Evolutionary conservation across 176 grass and related monocot genomes (phyloP), one percentile per base, ranked within the genome.

Genomic region (Paspalum notatum): DNA sequence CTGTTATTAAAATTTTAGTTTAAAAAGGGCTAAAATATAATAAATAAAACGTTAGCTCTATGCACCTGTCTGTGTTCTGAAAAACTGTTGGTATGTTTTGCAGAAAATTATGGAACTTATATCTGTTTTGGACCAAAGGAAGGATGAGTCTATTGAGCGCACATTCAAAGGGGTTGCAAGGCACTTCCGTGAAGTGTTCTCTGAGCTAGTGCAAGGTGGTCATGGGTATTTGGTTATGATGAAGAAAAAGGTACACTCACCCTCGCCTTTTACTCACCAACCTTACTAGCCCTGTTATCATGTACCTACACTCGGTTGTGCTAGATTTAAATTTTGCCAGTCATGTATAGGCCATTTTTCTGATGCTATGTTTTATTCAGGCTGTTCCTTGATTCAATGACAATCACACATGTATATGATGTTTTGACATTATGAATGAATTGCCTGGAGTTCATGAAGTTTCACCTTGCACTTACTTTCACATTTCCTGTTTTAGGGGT

Each of bases 111-210:
- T 80, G 71, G 92, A 95, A 74, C 74, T 99, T 53, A 95, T 99
- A 89, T 78, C 88, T 46, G 96, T 93, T 61, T 84, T 99, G 84
- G 96, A 99, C 80, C 96, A 93, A 89, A 90, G 96, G 79, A 99
- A 99, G 82, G 96, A 99, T 83, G 96, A 99, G 77, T 99, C 96
- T 46, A 99, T 99, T 72, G 96, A 99, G 68, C 93, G 96, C 18
- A 99, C 96, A 80, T 99, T 99, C 82, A 99, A 99, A 91, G 96
- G 96, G 78, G 96, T 99, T 48, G 88, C 96, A 77, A 95, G 75
- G 71, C 92, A 99, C 82, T 99, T 99, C 79, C 79, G 92, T 17
- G 92, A 99, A 88, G 96, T 99, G 62, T 99, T 99, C 57, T 52
- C 86, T 79, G 96, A 99, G 73, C 85, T 99, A 45, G 96, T 99